phyloP scores from a whole-genome alignment of 2,329 filamentous ascomycete species.

The Clarireedia hainanense region DNA sequence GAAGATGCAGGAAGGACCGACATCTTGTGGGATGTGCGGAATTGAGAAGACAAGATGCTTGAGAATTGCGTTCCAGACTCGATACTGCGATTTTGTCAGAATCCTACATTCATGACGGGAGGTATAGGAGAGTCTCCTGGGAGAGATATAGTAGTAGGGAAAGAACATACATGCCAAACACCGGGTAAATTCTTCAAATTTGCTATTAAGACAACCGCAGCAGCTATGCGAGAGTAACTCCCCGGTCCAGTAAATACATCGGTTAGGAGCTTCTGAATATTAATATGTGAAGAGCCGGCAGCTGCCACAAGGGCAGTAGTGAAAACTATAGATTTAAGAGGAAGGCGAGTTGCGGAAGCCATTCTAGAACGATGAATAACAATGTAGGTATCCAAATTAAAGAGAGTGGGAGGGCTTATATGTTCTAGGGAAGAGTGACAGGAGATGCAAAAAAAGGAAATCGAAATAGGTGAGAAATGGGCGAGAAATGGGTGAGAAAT shows the following conservation, averaged over 20 bases:
- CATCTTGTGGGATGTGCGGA: constrained; percentile 28
- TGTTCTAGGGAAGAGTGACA: neutral
- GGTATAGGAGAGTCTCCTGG: neutral
- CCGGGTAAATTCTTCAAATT: constrained; percentile 53
- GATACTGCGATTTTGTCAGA: constrained; percentile 30
- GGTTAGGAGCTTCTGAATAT: constrained; percentile 16
- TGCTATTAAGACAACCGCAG: constrained; percentile 34
- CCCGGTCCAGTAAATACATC: constrained; percentile 27
- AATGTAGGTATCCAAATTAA: neutral
- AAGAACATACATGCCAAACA: constrained; percentile 48
- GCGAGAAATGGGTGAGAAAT: neutral
- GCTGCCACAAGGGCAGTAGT: constrained; percentile 15
- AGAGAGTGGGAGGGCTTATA: neutral
- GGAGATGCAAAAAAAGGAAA: neutral
- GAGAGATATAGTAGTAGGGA: neutral
- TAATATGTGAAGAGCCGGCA: constrained; percentile 19
- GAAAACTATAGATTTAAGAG: constrained; percentile 24
- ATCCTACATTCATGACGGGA: neutral
- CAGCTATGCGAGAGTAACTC: constrained; percentile 24
- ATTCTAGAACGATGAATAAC: constrained; percentile 12
- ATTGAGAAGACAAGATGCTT: constrained; percentile 36
- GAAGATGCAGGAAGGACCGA: constrained; percentile 43
- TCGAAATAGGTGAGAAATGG: neutral
- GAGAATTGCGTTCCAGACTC: constrained; percentile 39
- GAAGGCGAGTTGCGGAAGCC: constrained; percentile 27